Evolutionary conservation across 345 rosid species (phyloP), one percentile per base, ranked within the genome.

Genomic region (Syzygium jambos): DNA sequence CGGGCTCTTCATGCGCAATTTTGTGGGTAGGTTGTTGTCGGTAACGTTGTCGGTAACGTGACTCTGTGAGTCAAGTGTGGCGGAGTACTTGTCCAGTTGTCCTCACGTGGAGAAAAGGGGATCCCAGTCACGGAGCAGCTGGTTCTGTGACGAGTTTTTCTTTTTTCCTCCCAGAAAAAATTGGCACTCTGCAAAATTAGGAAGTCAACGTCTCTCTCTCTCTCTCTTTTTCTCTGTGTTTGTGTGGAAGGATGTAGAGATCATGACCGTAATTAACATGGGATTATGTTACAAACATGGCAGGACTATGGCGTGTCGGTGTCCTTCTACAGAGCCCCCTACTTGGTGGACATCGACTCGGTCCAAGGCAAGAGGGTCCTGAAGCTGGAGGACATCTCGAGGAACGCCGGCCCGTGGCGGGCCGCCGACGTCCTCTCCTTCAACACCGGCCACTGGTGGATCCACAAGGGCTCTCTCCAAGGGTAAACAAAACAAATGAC

Each of bases 401-500:
- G 91, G 16, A 96, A 97, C 88, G 95, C 92, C 57, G 92, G 93
- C 12, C 92, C 92, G 0, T 97, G 98, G 98, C 89, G 87, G 6
- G 87, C 89, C 9, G 99, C 94, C 16, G 97, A 97, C 86, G 93
- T 97, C n/a, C 93, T 97, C 78, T 86, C 91, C 8, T 97, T 97
- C 52, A 95, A 97, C 93, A 97, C 99, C 2, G 99, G 99, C 43
- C 99, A 97, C 57, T 97, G 99, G 98, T 97, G 99, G 99, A 93
- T 86, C 86, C 99, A 97, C 87, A 84, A 89, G 68, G 98, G 98
- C 8, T 88, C 95, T 84, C 93, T 93, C 88, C 97, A 95, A 89
- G 98, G 96, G 98, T 96, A 51, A 19, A n/a, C 27, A 11, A 59
- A 77, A 59, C 30, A 59, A 57, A 59, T 59, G 25, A 87, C 51